These are phyloP conservation scores for Paecilomyces sp. DNA, from an alignment of 2,329 filamentous ascomycete species.

Conservation along the genomic window DNA sequence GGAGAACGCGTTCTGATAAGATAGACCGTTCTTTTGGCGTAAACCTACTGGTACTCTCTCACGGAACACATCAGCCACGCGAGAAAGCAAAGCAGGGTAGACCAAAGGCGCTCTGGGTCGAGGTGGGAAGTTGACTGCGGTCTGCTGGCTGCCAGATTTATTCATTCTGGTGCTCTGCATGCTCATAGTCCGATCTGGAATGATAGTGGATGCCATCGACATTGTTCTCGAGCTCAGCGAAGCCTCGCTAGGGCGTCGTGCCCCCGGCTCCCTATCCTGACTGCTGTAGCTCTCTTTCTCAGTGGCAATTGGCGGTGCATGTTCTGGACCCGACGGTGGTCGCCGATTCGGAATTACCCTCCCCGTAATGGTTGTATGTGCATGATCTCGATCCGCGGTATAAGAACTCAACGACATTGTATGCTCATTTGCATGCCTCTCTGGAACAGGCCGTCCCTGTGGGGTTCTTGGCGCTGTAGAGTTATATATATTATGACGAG, in stretches of 20 bases:
- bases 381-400: slow-evolving; percentile 66
- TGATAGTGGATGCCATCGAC: slow-evolving; percentile 74
- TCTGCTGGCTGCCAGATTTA: slow-evolving; percentile 44
- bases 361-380: slow-evolving; percentile 79
- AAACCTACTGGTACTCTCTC: slow-evolving; percentile 81
- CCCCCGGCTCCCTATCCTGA: slow-evolving; percentile 17
- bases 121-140: slow-evolving; percentile 53
- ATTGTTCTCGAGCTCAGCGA: slow-evolving; percentile 57
- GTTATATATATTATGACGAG: slow-evolving; percentile 70
- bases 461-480: slow-evolving; percentile 66
- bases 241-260: slow-evolving; percentile 37
- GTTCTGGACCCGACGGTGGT: slow-evolving; percentile 47
- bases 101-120: slow-evolving; percentile 67
- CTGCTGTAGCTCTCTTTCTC: slow-evolving; percentile 49
- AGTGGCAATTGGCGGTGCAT: slow-evolving; percentile 16
- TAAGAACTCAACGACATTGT: slow-evolving; percentile 94
- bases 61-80: slow-evolving; percentile 85
- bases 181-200: slow-evolving; percentile 54
- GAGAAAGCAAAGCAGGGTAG: slow-evolving; percentile 88
- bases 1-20: slow-evolving; percentile 95
- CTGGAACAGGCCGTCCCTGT: slow-evolving; percentile 83
- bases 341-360: slow-evolving; percentile 77
- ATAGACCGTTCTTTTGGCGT: slow-evolving; percentile 90
- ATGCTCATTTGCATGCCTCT: slow-evolving; percentile 85
- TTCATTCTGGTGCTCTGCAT: slow-evolving; percentile 48